A percentile compares a stretch with the other conserved stretches of the same genome.
phyloP scores from a whole-genome alignment of 2,329 filamentous ascomycete genomes.

The Lithohypha guttulata region DNA sequence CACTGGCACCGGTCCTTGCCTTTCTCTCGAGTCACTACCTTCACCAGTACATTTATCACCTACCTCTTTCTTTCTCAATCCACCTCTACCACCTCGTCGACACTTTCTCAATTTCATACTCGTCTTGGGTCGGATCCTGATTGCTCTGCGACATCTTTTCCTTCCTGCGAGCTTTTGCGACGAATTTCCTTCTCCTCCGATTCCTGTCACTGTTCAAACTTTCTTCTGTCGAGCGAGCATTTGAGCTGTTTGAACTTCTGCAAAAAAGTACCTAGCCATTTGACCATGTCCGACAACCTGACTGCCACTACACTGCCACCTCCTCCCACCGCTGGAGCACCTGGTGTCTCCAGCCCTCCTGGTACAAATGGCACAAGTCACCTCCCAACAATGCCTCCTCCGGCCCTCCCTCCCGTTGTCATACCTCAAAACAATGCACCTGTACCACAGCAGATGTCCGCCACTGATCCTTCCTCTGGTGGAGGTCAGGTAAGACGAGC shows the following conservation, averaged over 20 bases:
- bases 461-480: conserved; percentile 72
- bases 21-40: conserved; percentile 4
- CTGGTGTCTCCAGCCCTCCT: conserved; percentile 63
- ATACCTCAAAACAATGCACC: conserved; percentile 96
- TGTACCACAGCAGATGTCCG: conserved; percentile 80
- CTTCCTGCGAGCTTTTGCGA: conserved; percentile 6
- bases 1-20: too few species aligned
- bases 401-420: conserved; percentile 68
- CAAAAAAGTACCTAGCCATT: conserved; percentile 6
- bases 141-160: conserved; percentile 6
- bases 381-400: conserved; percentile 62
- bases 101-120: background rate
- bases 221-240: conserved; percentile 3
- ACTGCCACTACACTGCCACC: conserved; percentile 54
- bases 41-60: conserved; percentile 1
- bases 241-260: conserved; percentile 8
- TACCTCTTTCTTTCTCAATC: conserved; percentile 1
- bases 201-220: background rate
- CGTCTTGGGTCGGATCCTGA: conserved; percentile 7
- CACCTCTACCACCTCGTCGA: conserved; percentile 1
- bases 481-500: conserved; percentile 76
- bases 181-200: conserved; percentile 12
- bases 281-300: conserved; percentile 64
- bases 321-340: conserved; percentile 58
- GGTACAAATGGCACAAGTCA: conserved; percentile 50